Base-by-base conservation (phyloP, 2,329 filamentous ascomycete species). In the Lasiodiplodia gonubiensis region DNA sequence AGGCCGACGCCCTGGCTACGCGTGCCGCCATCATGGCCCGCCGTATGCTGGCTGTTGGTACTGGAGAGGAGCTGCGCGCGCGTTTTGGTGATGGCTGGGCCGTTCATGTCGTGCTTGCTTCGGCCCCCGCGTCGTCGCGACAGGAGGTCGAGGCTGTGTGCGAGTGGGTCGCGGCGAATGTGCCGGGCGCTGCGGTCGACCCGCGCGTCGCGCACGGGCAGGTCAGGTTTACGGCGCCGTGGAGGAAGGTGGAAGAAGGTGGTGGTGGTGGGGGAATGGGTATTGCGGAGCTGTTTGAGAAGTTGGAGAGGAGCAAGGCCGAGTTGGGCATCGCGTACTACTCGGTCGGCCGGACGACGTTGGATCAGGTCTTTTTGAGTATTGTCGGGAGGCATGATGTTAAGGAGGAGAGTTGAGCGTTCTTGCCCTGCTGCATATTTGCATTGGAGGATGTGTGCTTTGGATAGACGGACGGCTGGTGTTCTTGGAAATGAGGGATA, bases 341-440 rank as follows among this genome's bases (percentile, higher is more conserved):
- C 79, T 93, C 90, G 60, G 92, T 97, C 70, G 91, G 88, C 68
- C 92, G 92, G 27, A 95, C 93, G 21, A 96, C 92, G 18, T 81
- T 97, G 51, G 94, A 97, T 75, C 92, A 97, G 78, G 93, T 97
- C 0, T 97, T 97, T 79, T 79, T 97, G 76, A 86, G 86, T 30
- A 95, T 97, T 75, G 93, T 97, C 0, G 89, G 90, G 1, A 73
- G 70, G 65, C 70, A 74, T 60, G 66, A 71, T 42, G 67, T 73
- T 16, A 65, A 65, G 11, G 73, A 74, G 67, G 71, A 73, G 86
- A 21, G 42, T 46, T 46, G 42, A 46, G 42, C 7, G 39, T 5
- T 1, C 5, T 35, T 37, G 7, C 10, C 8, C 35, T 37, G 27
- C 27, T 30, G 30, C 30, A 30, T 10, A 30, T 10, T 30, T 30